These are phyloP conservation scores for Syzygium aromaticum DNA, from an alignment of 345 rosid genomes.

Conservation along the genomic window DNA sequence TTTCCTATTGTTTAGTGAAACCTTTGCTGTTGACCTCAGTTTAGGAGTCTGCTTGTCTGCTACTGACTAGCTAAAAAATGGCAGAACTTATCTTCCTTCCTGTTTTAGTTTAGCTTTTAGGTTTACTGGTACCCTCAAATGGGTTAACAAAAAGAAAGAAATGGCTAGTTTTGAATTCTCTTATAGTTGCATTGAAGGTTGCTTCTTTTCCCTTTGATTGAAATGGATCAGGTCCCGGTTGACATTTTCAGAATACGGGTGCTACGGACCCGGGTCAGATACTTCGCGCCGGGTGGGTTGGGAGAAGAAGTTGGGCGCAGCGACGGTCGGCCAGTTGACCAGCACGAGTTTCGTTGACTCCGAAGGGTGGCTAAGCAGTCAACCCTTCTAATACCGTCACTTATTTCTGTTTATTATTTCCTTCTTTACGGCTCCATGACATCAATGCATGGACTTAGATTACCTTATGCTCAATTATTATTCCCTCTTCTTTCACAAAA, in stretches of 20 bases:
- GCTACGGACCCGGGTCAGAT: constrained; percentile 37
- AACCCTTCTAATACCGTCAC: neutral
- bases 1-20: neutral
- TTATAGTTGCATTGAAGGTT: neutral
- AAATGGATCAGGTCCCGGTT: constrained; percentile 21
- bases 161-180: neutral
- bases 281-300: constrained; percentile 29
- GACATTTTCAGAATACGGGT: constrained; percentile 27
- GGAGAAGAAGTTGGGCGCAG: constrained; percentile 26
- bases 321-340: constrained; percentile 3
- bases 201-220: neutral
- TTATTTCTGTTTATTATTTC: neutral
- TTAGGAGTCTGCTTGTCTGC: neutral
- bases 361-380: constrained; percentile 35
- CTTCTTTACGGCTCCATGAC: neutral
- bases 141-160: no score
- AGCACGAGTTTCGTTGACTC: constrained; percentile 30
- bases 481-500: neutral
- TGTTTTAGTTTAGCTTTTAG: no score
- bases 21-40: neutral
- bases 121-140: no score
- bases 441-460: neutral
- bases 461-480: neutral
- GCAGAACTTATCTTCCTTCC: no score
- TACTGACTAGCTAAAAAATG: neutral